Evolutionary conservation across 2,329 filamentous ascomycete species (phyloP).

Genomic region (Graphilbum ipis-grandicollis): DNA sequence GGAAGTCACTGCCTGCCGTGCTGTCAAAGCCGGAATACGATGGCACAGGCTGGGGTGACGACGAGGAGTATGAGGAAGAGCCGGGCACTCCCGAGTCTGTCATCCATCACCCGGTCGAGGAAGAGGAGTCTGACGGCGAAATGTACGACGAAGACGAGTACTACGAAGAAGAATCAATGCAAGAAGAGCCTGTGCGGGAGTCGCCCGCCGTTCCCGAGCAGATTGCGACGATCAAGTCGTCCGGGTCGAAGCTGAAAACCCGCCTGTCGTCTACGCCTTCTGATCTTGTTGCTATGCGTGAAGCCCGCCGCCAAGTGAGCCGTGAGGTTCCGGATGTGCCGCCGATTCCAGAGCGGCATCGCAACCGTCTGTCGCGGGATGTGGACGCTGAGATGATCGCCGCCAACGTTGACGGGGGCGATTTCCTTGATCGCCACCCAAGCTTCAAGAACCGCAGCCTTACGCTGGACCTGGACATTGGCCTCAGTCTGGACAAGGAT

Average conservation of each 20-base stretch:
- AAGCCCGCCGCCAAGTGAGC: slow-evolving; percentile 71
- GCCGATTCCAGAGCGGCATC: slow-evolving; percentile 43
- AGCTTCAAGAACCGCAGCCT: slow-evolving; percentile 73
- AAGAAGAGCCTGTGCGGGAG: slow-evolving; percentile 15
- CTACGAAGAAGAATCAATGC: not conserved
- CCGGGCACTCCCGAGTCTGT: slow-evolving; percentile 76
- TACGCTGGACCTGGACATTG: slow-evolving; percentile 64
- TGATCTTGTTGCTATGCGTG: slow-evolving; percentile 71
- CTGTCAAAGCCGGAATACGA: slow-evolving; percentile 46
- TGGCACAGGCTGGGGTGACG: slow-evolving; percentile 42
- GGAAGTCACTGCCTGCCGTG: slow-evolving; percentile 19
- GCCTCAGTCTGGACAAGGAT: slow-evolving; percentile 75
- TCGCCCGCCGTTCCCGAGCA: slow-evolving; percentile 60
- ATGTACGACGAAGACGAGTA: slow-evolving; percentile 4
- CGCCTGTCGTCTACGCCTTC: slow-evolving; percentile 75
- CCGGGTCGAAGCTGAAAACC: slow-evolving; percentile 75
- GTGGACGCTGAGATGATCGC: slow-evolving; percentile 18
- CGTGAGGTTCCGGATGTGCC: slow-evolving; percentile 47
- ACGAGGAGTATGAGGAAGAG: slow-evolving; percentile 38
- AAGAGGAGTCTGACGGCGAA: slow-evolving; percentile 12
- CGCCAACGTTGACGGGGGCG: slow-evolving; percentile 19
- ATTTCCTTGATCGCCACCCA: slow-evolving; percentile 41
- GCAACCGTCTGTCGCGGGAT: slow-evolving; percentile 34
- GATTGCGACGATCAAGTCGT: slow-evolving; percentile 75
- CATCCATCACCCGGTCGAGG: slow-evolving; percentile 53